Evolutionary conservation across 192 early-diverging fungal species (phyloP), one percentile per base, ranked within the genome.

Genomic region (Coemansia asiatica): DNA sequence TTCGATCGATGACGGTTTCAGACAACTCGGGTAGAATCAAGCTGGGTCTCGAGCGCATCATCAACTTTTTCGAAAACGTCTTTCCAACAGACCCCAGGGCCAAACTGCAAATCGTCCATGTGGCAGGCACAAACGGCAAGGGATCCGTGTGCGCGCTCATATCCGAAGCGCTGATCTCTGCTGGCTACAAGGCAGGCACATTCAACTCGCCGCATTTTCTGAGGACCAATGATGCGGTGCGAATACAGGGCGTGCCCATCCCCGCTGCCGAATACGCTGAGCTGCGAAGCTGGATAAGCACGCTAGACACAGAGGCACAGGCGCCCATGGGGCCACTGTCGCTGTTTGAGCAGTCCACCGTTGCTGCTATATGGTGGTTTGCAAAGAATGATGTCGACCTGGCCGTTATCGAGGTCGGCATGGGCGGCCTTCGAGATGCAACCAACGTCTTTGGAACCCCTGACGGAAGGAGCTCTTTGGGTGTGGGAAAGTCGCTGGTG

Each of bases 121-220:
- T 95, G 1, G 91, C 91, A 6, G 94, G 94, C 18, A 95, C 94
- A 0, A 95, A 95, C 67, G 94, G 94, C 50, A 95, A 95, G 71
- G 94, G 94, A 13, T 92, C 90, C 0, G 85, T 91, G 6, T 88
- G 88, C 64, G 86, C 92, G 6, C 77, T 89, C 31, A 56, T 81
- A 28, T 68, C 78, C 3, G 66, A 71, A 38, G 78, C 69, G 7
- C 60, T 74, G 55, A 50, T 58, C 15, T 59, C 78, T 18, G 78
- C 63, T 1, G 69, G 78, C n/a, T 81, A 81, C 63, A 68, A 48
- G 21, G 66, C 63, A 15, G 94, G 89, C 33, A 84, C 84, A 12
- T 94, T 89, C 79, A 91, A 88, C 59, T 91, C 90, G 27, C 94
- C 94, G 36, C 90, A 93, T 72, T 84, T 94, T 55, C 40, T 94